Evolutionary conservation across 305 asterid genomes (phyloP).

Genomic region (Solanum hybrid): DNA sequence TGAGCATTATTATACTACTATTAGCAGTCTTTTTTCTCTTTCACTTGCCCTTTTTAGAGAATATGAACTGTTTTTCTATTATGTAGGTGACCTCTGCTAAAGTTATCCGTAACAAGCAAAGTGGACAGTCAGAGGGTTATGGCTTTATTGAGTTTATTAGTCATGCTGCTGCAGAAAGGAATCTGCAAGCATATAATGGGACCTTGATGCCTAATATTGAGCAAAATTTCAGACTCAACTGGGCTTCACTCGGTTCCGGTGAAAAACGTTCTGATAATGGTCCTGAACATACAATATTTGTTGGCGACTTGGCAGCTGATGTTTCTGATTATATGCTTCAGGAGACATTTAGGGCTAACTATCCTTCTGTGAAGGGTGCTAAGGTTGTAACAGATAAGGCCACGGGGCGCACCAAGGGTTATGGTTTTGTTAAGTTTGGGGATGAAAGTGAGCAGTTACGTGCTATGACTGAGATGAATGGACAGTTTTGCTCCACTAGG

Average conservation of each 20-base stretch:
- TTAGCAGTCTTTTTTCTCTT: neutral
- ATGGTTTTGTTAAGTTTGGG: conserved; percentile 64
- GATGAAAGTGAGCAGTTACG: conserved; percentile 69
- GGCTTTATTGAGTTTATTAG: conserved; percentile 60
- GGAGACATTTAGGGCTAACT: conserved; percentile 57
- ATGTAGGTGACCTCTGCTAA: conserved; percentile 44
- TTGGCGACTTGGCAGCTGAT: conserved; percentile 78
- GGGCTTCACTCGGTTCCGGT: conserved; percentile 83
- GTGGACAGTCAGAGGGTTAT: conserved; percentile 54
- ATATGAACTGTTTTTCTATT: neutral
- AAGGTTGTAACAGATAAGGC: conserved; percentile 66
- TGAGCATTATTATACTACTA: neutral
- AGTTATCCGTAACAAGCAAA: conserved; percentile 59
- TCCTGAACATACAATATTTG: conserved; percentile 61
- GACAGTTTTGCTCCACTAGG: conserved; percentile 55
- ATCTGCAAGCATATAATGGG: conserved; percentile 47
- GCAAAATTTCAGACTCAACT: conserved; percentile 57
- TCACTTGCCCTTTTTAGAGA: neutral
- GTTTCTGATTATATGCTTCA: conserved; percentile 69
- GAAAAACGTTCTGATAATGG: conserved; percentile 51
- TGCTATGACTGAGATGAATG: conserved; percentile 82
- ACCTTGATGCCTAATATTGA: conserved; percentile 51
- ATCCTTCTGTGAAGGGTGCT: conserved; percentile 64
- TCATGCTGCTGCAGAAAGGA: conserved; percentile 63
- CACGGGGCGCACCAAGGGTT: conserved; percentile 66